Evolutionary conservation across 73 alveolate genomes (phyloP).

Genomic region (Tetrahymena elliotti): DNA sequence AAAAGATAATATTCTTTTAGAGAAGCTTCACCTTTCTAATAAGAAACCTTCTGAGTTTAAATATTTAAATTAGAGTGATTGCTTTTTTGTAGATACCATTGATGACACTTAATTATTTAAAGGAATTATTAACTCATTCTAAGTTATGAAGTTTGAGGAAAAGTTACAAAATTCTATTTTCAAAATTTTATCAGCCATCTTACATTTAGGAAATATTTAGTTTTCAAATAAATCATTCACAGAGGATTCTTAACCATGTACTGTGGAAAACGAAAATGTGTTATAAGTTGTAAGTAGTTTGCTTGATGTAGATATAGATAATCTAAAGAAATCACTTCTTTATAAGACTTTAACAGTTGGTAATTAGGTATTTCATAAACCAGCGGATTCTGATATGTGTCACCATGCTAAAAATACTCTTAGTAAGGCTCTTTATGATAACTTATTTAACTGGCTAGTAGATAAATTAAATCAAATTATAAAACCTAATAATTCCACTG

Average conservation of each 20-base stretch:
- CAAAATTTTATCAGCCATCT: slow-evolving; percentile 42
- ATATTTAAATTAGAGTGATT: slow-evolving; percentile 38
- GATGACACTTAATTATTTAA: slow-evolving; percentile 43
- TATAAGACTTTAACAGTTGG: slow-evolving; percentile 47
- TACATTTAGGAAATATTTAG: slow-evolving; percentile 70
- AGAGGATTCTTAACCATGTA: slow-evolving; percentile 46
- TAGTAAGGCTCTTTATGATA: slow-evolving; percentile 66
- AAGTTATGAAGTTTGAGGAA: slow-evolving; percentile 40
- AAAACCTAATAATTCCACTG: slow-evolving; percentile 60
- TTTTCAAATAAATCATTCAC: slow-evolving; percentile 55
- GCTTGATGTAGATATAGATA: slow-evolving; percentile 41
- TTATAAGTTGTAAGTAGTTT: slow-evolving; percentile 50
- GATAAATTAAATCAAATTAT: slow-evolving; percentile 79
- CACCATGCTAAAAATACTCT: slow-evolving; percentile 78
- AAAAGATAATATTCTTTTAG: slow-evolving; percentile 3
- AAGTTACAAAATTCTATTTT: slow-evolving; percentile 33
- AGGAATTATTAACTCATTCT: slow-evolving; percentile 14
- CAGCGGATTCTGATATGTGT: slow-evolving; percentile 53
- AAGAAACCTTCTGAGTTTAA: slow-evolving; percentile 26
- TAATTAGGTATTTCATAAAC: slow-evolving; percentile 16
- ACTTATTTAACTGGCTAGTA: slow-evolving; percentile 80
- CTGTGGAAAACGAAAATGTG: slow-evolving; percentile 41
- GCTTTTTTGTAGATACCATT: slow-evolving; percentile 19
- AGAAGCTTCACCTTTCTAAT: not conserved
- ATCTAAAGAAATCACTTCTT: slow-evolving; percentile 55